Evolutionary conservation across 148 eudicot species (phyloP), one percentile per base, ranked within the genome.

Genomic region (Selenicereus undatus): DNA sequence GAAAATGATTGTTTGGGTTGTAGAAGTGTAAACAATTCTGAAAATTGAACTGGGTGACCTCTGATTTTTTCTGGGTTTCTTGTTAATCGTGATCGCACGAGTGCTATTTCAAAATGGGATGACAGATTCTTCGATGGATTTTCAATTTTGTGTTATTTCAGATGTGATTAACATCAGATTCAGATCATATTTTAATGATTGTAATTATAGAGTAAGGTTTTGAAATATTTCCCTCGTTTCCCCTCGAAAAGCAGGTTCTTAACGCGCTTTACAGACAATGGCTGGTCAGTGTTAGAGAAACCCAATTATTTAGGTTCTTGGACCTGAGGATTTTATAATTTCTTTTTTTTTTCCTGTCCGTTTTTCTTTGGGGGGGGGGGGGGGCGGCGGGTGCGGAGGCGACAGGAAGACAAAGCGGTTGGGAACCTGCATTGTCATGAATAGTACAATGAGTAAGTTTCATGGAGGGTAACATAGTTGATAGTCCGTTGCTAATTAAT

Each of bases 81-180:
- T 26, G 58, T 54, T 78, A 66, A 78, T 78, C 73, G 73, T 78
- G 80, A 65, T 78, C 60, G 60, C 80, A 78, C 36, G 79, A 62
- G 26, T 64, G 79, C 48, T 26, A 56, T 14, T 64, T 65, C 42
- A 78, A 65, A 43, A 24, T 78, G 73, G 39, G 12, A 71, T 24
- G 56, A 64, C 35, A 35, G 32, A 32, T 32, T 32, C 32, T 32
- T 32, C 32, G 27, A 60, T 60, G 66, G 26, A 21, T 21, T 60
- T 32, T 32, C 32, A 32, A 32, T 32, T 32, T 32, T 32, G 32
- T 32, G 32, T 45, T 45, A 45, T 54, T 13, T 54, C 60, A 54
- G 60, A 54, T 54, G 60, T 54, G 60, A 54, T 54, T 54, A 5
- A 56, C 62, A 10, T 56, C 62, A 56, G 22, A 32, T 32, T 32